phyloP scores from a whole-genome alignment of 345 rosid genomes.

The Brassica carinata region DNA sequence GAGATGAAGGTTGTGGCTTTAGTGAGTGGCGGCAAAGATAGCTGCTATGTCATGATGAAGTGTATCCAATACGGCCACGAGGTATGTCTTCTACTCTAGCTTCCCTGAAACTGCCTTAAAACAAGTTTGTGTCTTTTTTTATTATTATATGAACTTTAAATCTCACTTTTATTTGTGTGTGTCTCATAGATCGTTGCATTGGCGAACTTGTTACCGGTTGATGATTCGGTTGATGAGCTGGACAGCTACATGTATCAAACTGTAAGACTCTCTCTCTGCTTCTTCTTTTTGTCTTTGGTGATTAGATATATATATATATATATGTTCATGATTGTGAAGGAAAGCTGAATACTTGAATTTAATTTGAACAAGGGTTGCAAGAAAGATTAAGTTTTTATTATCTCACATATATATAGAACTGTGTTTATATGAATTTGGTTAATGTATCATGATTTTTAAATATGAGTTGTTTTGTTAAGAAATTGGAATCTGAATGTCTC shows the following conservation, averaged over 20 bases:
- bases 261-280: conserved; percentile 43
- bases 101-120: conserved; percentile 8
- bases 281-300: not conserved
- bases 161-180: conserved; percentile 14
- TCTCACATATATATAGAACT: not conserved
- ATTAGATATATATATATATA: not conserved
- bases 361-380: not conserved
- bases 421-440: conserved; percentile 6
- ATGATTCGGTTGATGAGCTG: conserved; percentile 87
- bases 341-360: not conserved
- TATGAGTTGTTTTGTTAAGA: not conserved
- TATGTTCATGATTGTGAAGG: not conserved
- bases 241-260: conserved; percentile 97
- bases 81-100: conserved; percentile 44
- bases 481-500: not conserved
- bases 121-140: not conserved
- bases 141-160: conserved; percentile 8
- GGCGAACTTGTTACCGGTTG: conserved; percentile 88
- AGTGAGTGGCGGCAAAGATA: conserved; percentile 98
- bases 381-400: not conserved
- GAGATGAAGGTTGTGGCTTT: conserved; percentile 95
- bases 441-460: not conserved
- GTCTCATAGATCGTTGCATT: conserved; percentile 73
- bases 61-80: conserved; percentile 84
- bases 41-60: conserved; percentile 94